A percentile compares a stretch with the other conserved stretches of the same genome.
These are phyloP conservation scores for Cercospora zeina DNA, from an alignment of 2,329 filamentous ascomycete genomes.

Conservation along the genomic window DNA sequence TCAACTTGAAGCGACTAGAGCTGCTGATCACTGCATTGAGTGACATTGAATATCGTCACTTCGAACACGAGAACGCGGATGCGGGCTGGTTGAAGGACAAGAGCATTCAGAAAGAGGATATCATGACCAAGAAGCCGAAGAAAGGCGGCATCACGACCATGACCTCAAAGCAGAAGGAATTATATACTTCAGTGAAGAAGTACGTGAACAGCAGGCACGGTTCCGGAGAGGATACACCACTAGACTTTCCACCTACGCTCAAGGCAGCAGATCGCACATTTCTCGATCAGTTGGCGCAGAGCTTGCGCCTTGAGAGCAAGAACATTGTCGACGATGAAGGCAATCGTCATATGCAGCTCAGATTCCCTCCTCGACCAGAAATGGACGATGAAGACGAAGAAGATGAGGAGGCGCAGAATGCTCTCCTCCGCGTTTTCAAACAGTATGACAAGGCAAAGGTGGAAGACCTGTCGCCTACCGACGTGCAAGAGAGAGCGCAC, in stretches of 20 bases:
- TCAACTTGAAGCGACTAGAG: conserved; percentile 79
- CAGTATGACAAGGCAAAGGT: conserved; percentile 89
- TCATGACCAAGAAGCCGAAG: conserved; percentile 61
- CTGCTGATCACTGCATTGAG: conserved; percentile 79
- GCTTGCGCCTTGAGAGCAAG: conserved; percentile 65
- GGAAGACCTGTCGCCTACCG: conserved; percentile 74
- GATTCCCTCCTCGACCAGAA: conserved; percentile 56
- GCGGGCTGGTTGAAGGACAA: conserved; percentile 91
- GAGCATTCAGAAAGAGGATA: conserved; percentile 67
- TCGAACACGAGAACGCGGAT: conserved; percentile 85
- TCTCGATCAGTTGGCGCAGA: conserved; percentile 78
- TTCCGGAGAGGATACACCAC: conserved; percentile 53
- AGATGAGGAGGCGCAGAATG: conserved; percentile 80
- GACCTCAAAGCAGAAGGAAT: conserved; percentile 73
- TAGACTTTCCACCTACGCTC: conserved; percentile 72
- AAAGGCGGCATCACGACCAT: conserved; percentile 68
- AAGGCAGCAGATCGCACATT: conserved; percentile 89
- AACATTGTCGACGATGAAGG: conserved; percentile 64
- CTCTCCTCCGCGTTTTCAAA: conserved; percentile 80
- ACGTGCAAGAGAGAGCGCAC: conserved; percentile 76
- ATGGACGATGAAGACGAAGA: conserved; percentile 64
- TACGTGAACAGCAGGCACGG: conserved; percentile 70
- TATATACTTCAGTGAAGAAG: conserved; percentile 79
- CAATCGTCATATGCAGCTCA: conserved; percentile 65
- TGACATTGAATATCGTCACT: conserved; percentile 87